Percentiles rank a stretch among this genome's conserved stretches.
These are phyloP conservation scores for Magnolia officinalis DNA, from an alignment of 164 flowering plant genomes.

Conservation along the genomic window DNA sequence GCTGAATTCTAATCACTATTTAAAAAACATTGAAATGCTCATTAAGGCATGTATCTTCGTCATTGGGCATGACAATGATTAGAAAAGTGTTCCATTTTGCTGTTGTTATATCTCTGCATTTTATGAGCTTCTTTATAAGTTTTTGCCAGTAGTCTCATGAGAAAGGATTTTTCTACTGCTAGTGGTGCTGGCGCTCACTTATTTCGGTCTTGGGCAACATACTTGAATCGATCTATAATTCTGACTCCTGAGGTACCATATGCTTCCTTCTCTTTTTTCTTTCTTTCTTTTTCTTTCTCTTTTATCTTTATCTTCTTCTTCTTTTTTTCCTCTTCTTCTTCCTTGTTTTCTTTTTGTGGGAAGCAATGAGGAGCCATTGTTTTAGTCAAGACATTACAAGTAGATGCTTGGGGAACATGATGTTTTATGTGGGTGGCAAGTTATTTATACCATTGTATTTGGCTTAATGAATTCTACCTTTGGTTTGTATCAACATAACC, in stretches of 20 bases:
- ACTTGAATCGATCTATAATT: constrained; percentile 80
- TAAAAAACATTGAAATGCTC: too few species aligned
- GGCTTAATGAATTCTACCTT: too few species aligned
- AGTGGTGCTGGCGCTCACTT: constrained; percentile 99
- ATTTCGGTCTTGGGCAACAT: constrained; percentile 87
- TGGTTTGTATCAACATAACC: too few species aligned
- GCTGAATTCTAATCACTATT: too few species aligned
- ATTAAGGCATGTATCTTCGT: too few species aligned
- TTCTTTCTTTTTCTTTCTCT: background rate
- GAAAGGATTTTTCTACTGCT: background rate
- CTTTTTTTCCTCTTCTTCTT: background rate
- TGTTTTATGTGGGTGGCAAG: background rate
- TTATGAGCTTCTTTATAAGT: background rate
- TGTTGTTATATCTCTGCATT: background rate
- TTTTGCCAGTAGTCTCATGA: background rate
- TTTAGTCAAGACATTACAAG: background rate
- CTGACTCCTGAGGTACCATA: constrained; percentile 87
- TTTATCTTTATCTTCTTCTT: too few species aligned
- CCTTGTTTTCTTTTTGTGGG: background rate
- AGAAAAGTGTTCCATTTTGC: background rate
- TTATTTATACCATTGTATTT: too few species aligned
- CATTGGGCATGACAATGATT: too few species aligned
- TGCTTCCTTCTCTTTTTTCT: background rate
- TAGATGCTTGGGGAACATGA: background rate
- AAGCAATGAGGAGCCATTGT: background rate